Percentiles rank a stretch among this genome's conserved stretches.
Evolutionary conservation across 345 rosid genomes (phyloP).

Genomic region (Cardiospermum halicacabum): DNA sequence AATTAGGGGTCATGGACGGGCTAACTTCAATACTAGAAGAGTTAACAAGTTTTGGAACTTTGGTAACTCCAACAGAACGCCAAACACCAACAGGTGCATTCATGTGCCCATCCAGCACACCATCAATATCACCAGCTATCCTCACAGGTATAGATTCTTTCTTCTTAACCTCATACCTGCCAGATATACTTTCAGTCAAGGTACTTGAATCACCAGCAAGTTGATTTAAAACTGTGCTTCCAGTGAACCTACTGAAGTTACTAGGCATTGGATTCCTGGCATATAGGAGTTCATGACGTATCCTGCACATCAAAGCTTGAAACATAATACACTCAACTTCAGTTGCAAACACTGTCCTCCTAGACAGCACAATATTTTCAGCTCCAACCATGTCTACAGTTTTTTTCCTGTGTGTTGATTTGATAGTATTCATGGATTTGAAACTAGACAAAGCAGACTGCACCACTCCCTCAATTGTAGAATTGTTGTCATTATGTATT

Average conservation of each 20-base stretch:
- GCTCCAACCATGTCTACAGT: constrained; percentile 42
- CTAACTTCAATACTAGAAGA: constrained; percentile 67
- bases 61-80: constrained; percentile 89
- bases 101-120: constrained; percentile 72
- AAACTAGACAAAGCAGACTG: constrained; percentile 53
- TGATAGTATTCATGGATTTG: constrained; percentile 45
- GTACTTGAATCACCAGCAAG: constrained; percentile 71
- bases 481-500: constrained; percentile 33
- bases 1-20: constrained; percentile 62
- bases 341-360: constrained; percentile 71
- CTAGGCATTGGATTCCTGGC: constrained; percentile 39
- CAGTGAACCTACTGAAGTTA: constrained; percentile 56
- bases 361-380: constrained; percentile 48
- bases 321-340: constrained; percentile 83
- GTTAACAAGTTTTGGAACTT: constrained; percentile 59
- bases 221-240: constrained; percentile 55
- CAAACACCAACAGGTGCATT: constrained; percentile 94
- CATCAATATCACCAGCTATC: constrained; percentile 91
- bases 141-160: constrained; percentile 84
- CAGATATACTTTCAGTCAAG: constrained; percentile 67
- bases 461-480: constrained; percentile 40
- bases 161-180: constrained; percentile 71
- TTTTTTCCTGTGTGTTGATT: constrained; percentile 46
- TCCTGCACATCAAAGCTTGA: constrained; percentile 90
- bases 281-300: constrained; percentile 62